Base-by-base conservation (phyloP, 164 flowering plant genomes). In the Cinnamomum micranthum region DNA sequence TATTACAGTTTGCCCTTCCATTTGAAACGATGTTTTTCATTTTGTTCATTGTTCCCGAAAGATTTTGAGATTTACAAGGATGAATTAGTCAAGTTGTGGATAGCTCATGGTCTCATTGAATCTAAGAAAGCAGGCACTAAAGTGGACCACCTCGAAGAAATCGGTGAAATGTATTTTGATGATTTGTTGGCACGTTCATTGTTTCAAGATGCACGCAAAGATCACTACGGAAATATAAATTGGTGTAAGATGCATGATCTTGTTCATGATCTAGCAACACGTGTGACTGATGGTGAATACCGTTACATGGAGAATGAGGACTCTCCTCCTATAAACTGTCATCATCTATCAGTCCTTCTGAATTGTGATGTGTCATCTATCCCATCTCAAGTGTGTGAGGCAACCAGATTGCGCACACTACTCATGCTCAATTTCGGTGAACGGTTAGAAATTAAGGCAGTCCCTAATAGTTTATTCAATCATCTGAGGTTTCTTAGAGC, bases 31-130 rank as follows among this genome's bases (percentile, higher is more conserved):
- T 75, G 80, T 28, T 77, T 80, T 52, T 69, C 71, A 0, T 80
- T 67, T 63, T 80, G 82, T 69, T 77, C 77, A 11, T 23, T 80
- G 15, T 80, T 74, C 63, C 82, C 80, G 2, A 77, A 77, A 60
- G 73, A 71, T 7, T 41, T n/a, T 7, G 2, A 6, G 0, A 62
- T 77, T 22, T 11, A 47, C 1, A 80, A 74, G 52, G 73, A 74
- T 14, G 7, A 22, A 20, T 19, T 80, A n/a, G 71, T 80, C 17
- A 66, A 65, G 31, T n/a, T 74, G 11, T 80, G 82, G 82, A 74
- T 74, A 68, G 74, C 71, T 23, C 66, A 77, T 66, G 79, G 79
- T 9, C 68, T 72, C 28, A 28, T 77, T 35, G 25, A 19, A 15
- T 31, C 67, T 4, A 23, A 67, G 33, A 71, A 55, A 35, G 41